These are phyloP conservation scores for Populus tomentosa DNA, from an alignment of 441 rosid species.

Conservation along the genomic window DNA sequence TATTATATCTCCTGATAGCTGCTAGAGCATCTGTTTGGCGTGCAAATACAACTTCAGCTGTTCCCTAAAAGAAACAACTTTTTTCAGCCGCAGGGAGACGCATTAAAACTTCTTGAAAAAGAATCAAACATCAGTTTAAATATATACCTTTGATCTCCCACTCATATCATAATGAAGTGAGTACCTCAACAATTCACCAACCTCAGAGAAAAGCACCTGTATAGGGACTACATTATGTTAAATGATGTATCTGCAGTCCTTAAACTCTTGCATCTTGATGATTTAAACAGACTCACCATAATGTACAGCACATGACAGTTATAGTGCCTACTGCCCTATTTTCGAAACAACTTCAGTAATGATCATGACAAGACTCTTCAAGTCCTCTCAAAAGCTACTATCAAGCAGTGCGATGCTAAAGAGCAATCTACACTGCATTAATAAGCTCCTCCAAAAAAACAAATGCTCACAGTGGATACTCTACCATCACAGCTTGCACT, in stretches of 20 bases:
- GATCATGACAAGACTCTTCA: background rate
- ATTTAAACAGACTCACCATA: background rate
- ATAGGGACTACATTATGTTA: slow-evolving; percentile 9
- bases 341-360: background rate
- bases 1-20: slow-evolving; percentile 76
- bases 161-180: slow-evolving; percentile 71
- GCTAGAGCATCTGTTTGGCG: slow-evolving; percentile 67
- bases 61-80: slow-evolving; percentile 50
- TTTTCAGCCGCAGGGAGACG: slow-evolving; percentile 22
- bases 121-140: slow-evolving; percentile 4
- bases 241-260: background rate
- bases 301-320: background rate
- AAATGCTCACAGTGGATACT: background rate
- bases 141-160: slow-evolving; percentile 86
- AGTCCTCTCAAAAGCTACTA: background rate
- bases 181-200: slow-evolving; percentile 69
- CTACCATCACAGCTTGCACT: background rate
- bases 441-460: background rate
- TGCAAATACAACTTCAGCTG: slow-evolving; percentile 78
- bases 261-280: background rate
- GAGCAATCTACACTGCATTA: background rate
- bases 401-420: background rate
- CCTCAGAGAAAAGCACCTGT: slow-evolving; percentile 80
- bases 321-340: background rate
- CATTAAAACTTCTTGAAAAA: slow-evolving; percentile 15